Evolutionary conservation across 1,284 basidiomycete genomes (phyloP).

Genomic region (Megacollybia platyphylla): DNA sequence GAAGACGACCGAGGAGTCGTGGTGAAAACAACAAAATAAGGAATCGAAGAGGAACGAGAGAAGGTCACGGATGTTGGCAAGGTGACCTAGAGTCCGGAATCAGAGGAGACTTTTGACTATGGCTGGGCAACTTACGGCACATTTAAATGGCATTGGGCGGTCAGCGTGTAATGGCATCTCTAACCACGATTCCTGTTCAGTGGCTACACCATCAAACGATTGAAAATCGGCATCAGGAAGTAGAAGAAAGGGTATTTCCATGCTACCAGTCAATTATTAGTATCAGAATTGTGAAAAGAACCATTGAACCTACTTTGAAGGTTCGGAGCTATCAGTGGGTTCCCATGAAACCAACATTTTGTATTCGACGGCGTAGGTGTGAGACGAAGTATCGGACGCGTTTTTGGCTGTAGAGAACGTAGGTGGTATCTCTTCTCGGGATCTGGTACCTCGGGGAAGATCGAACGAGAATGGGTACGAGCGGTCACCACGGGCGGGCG

Average conservation of each 20-base stretch:
- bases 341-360: constrained; percentile 49
- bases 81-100: constrained; percentile 32
- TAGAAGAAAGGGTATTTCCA: constrained; percentile 51
- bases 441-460: constrained; percentile 32
- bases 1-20: constrained; percentile 39
- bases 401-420: constrained; percentile 29
- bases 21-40: constrained; percentile 60
- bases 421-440: constrained; percentile 48
- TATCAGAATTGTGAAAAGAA: neutral
- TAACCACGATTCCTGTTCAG: constrained; percentile 41
- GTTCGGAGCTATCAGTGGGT: constrained; percentile 27
- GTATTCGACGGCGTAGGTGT: constrained; percentile 37
- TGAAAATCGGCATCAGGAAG: constrained; percentile 48
- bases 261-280: constrained; percentile 19
- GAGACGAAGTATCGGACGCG: constrained; percentile 9
- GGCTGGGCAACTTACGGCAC: constrained; percentile 32
- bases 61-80: constrained; percentile 47
- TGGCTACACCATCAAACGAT: constrained; percentile 33
- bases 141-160: constrained; percentile 47
- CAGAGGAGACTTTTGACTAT: constrained; percentile 3
- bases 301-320: constrained; percentile 31
- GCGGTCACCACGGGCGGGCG: constrained; percentile 16
- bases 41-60: constrained; percentile 40
- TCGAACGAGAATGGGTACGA: constrained; percentile 47
- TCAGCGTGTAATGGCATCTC: constrained; percentile 54